phyloP scores from a whole-genome alignment of 1,284 basidiomycete genomes.

The Gastroboletus turbinatus region DNA sequence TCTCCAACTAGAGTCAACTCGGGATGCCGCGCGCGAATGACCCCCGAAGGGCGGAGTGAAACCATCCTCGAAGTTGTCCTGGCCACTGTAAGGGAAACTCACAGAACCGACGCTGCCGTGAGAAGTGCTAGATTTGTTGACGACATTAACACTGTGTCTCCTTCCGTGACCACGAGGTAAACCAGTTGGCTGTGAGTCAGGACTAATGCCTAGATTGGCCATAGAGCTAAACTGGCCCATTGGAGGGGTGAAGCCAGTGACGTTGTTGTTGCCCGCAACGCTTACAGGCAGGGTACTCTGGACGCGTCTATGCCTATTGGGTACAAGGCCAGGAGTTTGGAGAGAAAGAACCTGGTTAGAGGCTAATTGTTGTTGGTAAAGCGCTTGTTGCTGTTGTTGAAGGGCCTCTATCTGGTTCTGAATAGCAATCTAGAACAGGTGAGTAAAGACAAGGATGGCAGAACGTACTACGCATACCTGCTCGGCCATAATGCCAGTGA shows the following conservation, averaged over 20 bases:
- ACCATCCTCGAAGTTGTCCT: conserved; percentile 76
- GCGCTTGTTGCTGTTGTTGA: conserved; percentile 85
- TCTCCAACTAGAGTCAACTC: conserved; percentile 84
- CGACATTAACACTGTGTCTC: conserved; percentile 92
- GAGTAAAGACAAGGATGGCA: conserved; percentile 7
- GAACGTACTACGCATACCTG: conserved; percentile 53
- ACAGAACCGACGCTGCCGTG: conserved; percentile 50
- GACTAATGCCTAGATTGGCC: conserved; percentile 53
- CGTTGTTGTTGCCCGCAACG: conserved; percentile 43
- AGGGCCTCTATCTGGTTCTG: conserved; percentile 90
- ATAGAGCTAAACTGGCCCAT: conserved; percentile 71
- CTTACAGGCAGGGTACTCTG: conserved; percentile 81
- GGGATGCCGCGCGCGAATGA: conserved; percentile 76
- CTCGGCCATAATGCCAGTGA: conserved; percentile 85
- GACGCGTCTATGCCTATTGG: conserved; percentile 80
- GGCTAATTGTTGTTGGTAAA: conserved; percentile 85
- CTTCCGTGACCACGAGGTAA: conserved; percentile 85
- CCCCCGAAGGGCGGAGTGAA: conserved; percentile 62
- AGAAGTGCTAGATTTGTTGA: conserved; percentile 61
- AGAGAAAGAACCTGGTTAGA: conserved; percentile 73
- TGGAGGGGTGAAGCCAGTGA: conserved; percentile 51
- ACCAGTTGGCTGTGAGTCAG: conserved; percentile 64
- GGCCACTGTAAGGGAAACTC: conserved; percentile 47
- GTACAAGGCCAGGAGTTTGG: conserved; percentile 67
- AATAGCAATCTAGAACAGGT: conserved; percentile 69